phyloP scores from a whole-genome alignment of 805 yeast genomes.

The Debaryomyces tyrocola region DNA sequence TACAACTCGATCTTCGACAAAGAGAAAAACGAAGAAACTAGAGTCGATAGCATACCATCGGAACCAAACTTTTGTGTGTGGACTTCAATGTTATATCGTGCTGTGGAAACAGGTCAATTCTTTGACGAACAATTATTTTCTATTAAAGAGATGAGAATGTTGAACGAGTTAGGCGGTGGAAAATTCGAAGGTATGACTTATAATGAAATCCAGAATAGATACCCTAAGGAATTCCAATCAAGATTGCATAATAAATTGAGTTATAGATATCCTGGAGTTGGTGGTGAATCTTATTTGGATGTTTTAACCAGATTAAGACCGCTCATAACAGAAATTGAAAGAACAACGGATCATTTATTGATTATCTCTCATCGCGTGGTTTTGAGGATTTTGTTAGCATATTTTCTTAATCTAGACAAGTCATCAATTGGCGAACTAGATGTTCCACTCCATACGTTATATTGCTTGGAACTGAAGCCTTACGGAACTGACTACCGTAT shows the following conservation, averaged over 20 bases:
- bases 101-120: constrained; percentile 73
- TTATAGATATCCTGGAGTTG: constrained; percentile 94
- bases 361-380: constrained; percentile 90
- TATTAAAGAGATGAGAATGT: constrained; percentile 86
- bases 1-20: constrained; percentile 31
- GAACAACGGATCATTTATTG: constrained; percentile 84
- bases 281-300: constrained; percentile 94
- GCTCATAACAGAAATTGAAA: constrained; percentile 86
- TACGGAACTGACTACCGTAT: constrained; percentile 93
- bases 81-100: constrained; percentile 83
- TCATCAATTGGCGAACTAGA: constrained; percentile 86
- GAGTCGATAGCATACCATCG: constrained; percentile 29
- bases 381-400: constrained; percentile 81
- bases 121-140: constrained; percentile 76
- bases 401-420: constrained; percentile 79
- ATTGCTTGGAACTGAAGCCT: constrained; percentile 88
- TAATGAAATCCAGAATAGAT: constrained; percentile 69
- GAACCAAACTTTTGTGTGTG: constrained; percentile 87
- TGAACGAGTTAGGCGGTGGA: constrained; percentile 93
- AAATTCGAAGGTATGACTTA: constrained; percentile 91
- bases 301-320: constrained; percentile 90
- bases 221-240: constrained; percentile 77
- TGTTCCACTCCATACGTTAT: constrained; percentile 89
- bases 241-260: constrained; percentile 75
- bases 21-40: constrained; percentile 17